These are phyloP conservation scores for Pichia heedii DNA, from an alignment of 805 yeast genomes.

Conservation along the genomic window DNA sequence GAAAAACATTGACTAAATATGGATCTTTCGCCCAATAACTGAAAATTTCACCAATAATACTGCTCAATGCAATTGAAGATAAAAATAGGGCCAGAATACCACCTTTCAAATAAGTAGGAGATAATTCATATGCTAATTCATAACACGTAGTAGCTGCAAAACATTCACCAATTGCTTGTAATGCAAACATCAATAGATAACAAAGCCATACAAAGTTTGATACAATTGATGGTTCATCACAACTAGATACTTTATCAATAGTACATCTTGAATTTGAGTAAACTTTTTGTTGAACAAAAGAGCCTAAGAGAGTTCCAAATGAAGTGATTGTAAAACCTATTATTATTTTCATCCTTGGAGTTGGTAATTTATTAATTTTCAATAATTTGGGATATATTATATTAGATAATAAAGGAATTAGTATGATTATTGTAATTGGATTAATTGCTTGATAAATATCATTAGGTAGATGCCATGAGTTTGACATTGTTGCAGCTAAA, in stretches of 20 bases:
- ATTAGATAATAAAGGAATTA: conserved; percentile 41
- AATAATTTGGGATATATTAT: conserved; percentile 38
- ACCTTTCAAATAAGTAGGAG: conserved; percentile 43
- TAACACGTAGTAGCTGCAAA: conserved; percentile 43
- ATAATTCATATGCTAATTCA: conserved; percentile 44
- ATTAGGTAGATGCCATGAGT: conserved; percentile 42
- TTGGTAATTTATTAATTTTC: conserved; percentile 30
- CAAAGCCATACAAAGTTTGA: conserved; percentile 28
- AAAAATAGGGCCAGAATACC: conserved; percentile 36
- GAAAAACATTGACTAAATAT: conserved; percentile 29
- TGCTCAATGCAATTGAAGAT: conserved; percentile 36
- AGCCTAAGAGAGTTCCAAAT: conserved; percentile 39
- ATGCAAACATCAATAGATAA: conserved; percentile 26
- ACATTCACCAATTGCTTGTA: conserved; percentile 45
- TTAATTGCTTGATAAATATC: conserved; percentile 46
- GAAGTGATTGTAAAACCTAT: conserved; percentile 40
- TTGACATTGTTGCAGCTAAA: conserved; percentile 43
- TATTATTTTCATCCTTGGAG: conserved; percentile 36
- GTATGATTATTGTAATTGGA: conserved; percentile 41
- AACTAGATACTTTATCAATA: conserved; percentile 17
- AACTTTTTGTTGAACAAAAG: conserved; percentile 35
- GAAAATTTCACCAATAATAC: conserved; percentile 34
- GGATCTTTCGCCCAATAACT: conserved; percentile 35
- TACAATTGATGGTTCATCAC: conserved; percentile 15
- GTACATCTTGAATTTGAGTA: conserved; percentile 42